Conservation (phyloP, 2,329 filamentous ascomycete species). For the Colletotrichum eremochloae region DNA sequence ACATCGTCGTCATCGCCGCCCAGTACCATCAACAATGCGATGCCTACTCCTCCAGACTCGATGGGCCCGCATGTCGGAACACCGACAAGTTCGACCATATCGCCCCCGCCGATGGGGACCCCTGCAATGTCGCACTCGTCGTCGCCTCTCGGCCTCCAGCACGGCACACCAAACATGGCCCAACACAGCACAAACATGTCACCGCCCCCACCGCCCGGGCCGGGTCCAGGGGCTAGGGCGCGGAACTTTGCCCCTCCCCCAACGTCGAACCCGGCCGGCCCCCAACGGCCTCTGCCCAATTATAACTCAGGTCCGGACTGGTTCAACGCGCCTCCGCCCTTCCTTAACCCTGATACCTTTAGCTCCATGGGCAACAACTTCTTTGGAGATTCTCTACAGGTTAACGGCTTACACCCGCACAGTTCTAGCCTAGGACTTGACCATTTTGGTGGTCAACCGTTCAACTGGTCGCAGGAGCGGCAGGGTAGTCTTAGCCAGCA, state of each 20-base stretch:
- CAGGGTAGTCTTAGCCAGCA: constrained; percentile 81
- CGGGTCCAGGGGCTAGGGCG: constrained; percentile 44
- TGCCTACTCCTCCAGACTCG: constrained; percentile 62
- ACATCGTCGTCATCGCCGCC: constrained; percentile 43
- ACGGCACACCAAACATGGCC: constrained; percentile 28
- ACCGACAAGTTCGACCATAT: constrained; percentile 34
- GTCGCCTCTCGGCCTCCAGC: constrained; percentile 47
- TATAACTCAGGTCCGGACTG: constrained; percentile 59
- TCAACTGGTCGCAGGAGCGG: constrained; percentile 59
- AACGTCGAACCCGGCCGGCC: constrained; percentile 46
- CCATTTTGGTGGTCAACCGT: constrained; percentile 46
- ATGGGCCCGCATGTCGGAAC: constrained; percentile 47
- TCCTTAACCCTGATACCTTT: constrained; percentile 67
- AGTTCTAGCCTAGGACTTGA: constrained; percentile 50
- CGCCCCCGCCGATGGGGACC: constrained; percentile 39
- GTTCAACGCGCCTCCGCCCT: constrained; percentile 66
- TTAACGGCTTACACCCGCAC: constrained; percentile 29
- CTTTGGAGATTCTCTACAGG: constrained; percentile 54
- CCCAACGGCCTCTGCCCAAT: constrained; percentile 59
- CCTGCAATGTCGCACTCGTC: constrained; percentile 48
- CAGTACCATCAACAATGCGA: constrained; percentile 42
- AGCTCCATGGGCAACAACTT: constrained; percentile 56
- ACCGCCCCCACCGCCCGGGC: constrained; percentile 45
- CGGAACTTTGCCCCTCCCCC: constrained; percentile 57
- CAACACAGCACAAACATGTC: constrained; percentile 49